These are phyloP conservation scores for Rhynchospora pubera DNA, from an alignment of 176 grass and related monocot species.

Conservation along the genomic window DNA sequence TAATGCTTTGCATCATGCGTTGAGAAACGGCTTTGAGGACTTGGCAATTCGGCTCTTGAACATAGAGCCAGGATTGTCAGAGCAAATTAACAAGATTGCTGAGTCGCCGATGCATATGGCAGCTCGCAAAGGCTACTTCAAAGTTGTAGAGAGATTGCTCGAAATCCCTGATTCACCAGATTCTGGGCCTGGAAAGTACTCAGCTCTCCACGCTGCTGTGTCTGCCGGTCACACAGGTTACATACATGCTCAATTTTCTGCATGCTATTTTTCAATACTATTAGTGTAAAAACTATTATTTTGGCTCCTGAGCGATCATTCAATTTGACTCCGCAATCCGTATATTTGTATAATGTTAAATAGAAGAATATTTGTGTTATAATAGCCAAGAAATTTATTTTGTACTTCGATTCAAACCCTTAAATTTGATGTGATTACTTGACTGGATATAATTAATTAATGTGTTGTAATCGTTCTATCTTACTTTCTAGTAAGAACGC, in stretches of 20 bases:
- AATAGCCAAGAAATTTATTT: no score
- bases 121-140: background rate
- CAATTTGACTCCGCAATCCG: no score
- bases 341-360: no score
- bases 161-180: background rate
- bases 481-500: no score
- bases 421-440: no score
- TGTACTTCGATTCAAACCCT: no score
- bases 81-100: background rate
- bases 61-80: background rate
- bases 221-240: background rate
- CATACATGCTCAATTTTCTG: background rate
- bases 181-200: background rate
- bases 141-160: background rate
- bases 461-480: no score
- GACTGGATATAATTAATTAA: no score
- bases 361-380: no score
- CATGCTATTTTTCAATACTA: no score
- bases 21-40: background rate
- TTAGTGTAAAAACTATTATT: no score
- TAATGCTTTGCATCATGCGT: background rate
- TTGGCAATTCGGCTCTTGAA: background rate
- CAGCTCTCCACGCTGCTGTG: background rate
- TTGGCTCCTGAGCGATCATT: no score
- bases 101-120: background rate